Base-by-base conservation (phyloP, 148 eudicot genomes). In the Cornus florida region DNA sequence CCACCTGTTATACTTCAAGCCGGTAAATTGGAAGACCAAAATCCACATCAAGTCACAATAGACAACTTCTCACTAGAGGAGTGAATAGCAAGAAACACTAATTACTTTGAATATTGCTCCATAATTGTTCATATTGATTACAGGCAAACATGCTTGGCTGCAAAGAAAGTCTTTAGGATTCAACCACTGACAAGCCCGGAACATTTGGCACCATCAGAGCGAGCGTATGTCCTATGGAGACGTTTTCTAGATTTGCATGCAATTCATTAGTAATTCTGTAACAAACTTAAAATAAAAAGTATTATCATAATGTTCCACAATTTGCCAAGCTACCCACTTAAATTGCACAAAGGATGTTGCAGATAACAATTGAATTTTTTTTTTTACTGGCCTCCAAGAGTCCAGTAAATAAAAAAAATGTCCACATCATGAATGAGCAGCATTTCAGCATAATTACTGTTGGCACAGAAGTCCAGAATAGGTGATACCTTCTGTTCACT, bases 91-190 rank as follows among this genome's bases (percentile, higher is more conserved):
- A 74, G 22, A 46, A 24, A 3, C 20, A 48, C 9, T 22, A 20
- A 67, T 66, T 43, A 41, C 56, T 38, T 46, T 12, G 1, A 48
- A 28, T 5, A 67, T 10, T 76, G 64, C 28, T 46, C 16, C 28
- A 28, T 66, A 41, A 23, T 24, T 62, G 66, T 4, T 76, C 31
- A 17, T 38, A 28, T 77, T 77, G 66, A 43, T 33, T 43, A 77
- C 73, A 77, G 79, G 73, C 7, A 73, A 77, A 68, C 72, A 19
- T 28, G 72, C 73, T 31, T 31, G 24, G 32, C 28, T 12, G 66
- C 20, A 43, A 46, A 68, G 2, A 28, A 77, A 69, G 73, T 19
- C 33, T 50, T 53, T 48, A 50, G 39, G 65, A 68, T 50, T 62
- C 66, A 50, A 50, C 24, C 48, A 35, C 10, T 43, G 23, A 31